Base-by-base conservation (phyloP, 352 stramenopile species). In the Hyaloperonospora arabidopsidis region DNA sequence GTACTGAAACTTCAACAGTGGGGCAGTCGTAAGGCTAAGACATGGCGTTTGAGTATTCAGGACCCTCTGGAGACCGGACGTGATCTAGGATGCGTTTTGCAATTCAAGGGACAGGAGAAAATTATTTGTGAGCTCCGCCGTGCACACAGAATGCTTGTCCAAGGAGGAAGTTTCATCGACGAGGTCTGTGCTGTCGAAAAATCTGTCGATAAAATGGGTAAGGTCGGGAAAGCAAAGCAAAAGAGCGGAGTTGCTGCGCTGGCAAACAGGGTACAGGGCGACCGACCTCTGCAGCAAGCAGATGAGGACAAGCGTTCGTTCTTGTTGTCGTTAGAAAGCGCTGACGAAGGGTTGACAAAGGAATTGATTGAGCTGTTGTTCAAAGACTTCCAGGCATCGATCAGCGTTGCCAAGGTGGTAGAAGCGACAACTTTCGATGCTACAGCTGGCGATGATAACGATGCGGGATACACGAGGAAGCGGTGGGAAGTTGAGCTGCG, bases 41-140 rank as follows among this genome's bases (percentile, higher is more conserved):
- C 68, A 18, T 95, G 86, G 84, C 84, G 86, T 21, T 58, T 96
- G 34, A 94, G 84, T 46, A 86, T 96, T 32, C 68, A 94, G 52
- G 86, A 96, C 17, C 85, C 86, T 14, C 61, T 96, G 14, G 86
- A 96, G 56, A 72, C 61, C 15, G 54, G 68, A 7, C 85, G 83
- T 25, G 86, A 96, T 54, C 61, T 96, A 43, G 84, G 85, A 19
- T 86, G 75, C 39, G 81, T 92, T 46, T 57, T 95, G 19, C 68
- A 88, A 45, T 78, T 81, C 28, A 65, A 76, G 32, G 72, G 70
- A 11, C 83, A 95, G 40, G 60, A 81, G 25, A 65, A 54, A 28
- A 89, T 93, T 23, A 54, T 88, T 23, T 35, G 59, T 0, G 81
- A 93, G 61, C 57, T 93, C 38, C 64, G 70, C 57, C 77, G 83